Evolutionary conservation across 2,329 filamentous ascomycete genomes (phyloP).

Genomic region (Cercospora brassicicola): DNA sequence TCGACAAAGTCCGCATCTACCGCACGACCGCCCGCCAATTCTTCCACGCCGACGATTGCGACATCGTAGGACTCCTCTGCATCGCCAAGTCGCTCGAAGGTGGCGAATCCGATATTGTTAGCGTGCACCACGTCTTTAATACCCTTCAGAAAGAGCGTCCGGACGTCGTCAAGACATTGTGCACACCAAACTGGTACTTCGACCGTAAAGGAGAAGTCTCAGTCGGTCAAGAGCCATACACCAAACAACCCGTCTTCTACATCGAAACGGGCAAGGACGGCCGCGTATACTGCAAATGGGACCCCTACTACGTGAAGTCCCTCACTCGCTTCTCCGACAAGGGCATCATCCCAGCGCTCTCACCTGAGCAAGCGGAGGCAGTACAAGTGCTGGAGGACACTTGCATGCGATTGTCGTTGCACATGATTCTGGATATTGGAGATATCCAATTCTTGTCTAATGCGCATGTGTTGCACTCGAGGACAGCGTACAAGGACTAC

Average conservation of each 20-base stretch:
- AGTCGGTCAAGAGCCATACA: constrained; percentile 62
- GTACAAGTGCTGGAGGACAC: constrained; percentile 71
- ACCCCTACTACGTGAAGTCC: constrained; percentile 82
- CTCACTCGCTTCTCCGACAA: constrained; percentile 68
- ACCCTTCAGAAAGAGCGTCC: constrained; percentile 71
- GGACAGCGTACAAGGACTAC: constrained; percentile 76
- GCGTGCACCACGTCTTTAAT: constrained; percentile 80
- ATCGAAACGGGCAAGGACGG: constrained; percentile 70
- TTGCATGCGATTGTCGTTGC: constrained; percentile 69
- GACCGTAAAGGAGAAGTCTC: constrained; percentile 85
- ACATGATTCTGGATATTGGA: constrained; percentile 83
- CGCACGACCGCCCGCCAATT: constrained; percentile 81
- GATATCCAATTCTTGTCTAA: constrained; percentile 88
- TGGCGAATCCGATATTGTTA: constrained; percentile 80
- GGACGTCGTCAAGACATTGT: constrained; percentile 73
- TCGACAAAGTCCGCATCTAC: constrained; percentile 86
- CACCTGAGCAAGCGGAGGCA: constrained; percentile 67
- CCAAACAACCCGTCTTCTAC: constrained; percentile 62
- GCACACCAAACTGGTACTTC: constrained; percentile 84
- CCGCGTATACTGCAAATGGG: constrained; percentile 81
- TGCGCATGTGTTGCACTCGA: constrained; percentile 74
- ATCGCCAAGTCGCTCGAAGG: constrained; percentile 75
- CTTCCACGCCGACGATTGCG: constrained; percentile 81
- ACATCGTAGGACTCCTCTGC: constrained; percentile 81
- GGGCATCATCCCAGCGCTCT: constrained; percentile 72